These are phyloP conservation scores for Sanchytrium tribonematis DNA, from an alignment of 371 early-diverging fungal species.

Conservation along the genomic window DNA sequence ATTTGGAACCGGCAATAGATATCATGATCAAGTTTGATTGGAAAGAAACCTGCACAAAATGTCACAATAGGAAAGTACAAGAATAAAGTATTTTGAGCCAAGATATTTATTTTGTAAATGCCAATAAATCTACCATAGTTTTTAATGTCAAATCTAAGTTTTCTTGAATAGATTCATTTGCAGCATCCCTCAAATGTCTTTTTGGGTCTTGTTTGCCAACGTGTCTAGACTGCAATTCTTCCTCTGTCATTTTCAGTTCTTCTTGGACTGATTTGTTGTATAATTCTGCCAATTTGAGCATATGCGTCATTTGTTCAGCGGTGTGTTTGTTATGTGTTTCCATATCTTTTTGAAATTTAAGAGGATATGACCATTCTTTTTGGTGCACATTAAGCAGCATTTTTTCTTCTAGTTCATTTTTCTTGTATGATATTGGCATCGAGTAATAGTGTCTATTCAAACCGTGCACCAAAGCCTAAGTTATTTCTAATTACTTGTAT, in stretches of 20 bases:
- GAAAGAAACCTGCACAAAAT: no score
- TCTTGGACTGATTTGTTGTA: slow-evolving; percentile 88
- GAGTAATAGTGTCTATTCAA: slow-evolving; percentile 98
- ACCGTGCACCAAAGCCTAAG: slow-evolving; percentile 85
- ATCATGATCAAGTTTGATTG: no score
- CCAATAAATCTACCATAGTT: no score
- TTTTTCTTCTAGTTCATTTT: slow-evolving; percentile 94
- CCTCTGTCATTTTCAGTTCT: slow-evolving; percentile 67
- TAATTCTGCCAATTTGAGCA: slow-evolving; percentile 58
- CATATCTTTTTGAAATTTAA: slow-evolving; percentile 59
- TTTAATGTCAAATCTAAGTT: no score
- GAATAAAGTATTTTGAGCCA: no score
- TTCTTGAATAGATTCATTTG: slow-evolving; percentile 58
- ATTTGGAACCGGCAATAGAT: no score
- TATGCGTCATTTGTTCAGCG: slow-evolving; percentile 47
- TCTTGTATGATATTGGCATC: slow-evolving; percentile 93
- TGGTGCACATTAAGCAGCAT: slow-evolving; percentile 97
- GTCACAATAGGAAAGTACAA: no score
- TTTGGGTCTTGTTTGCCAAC: slow-evolving; percentile 95
- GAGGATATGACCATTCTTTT: slow-evolving; percentile 95
- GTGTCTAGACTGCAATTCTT: slow-evolving; percentile 79
- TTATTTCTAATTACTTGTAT: slow-evolving; percentile 32
- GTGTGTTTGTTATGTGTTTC: slow-evolving; percentile 46
- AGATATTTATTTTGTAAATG: no score
- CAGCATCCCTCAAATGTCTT: slow-evolving; percentile 72